These are phyloP conservation scores for Apiotrichum gracile DNA, from an alignment of 1,284 basidiomycete genomes.

Conservation along the genomic window DNA sequence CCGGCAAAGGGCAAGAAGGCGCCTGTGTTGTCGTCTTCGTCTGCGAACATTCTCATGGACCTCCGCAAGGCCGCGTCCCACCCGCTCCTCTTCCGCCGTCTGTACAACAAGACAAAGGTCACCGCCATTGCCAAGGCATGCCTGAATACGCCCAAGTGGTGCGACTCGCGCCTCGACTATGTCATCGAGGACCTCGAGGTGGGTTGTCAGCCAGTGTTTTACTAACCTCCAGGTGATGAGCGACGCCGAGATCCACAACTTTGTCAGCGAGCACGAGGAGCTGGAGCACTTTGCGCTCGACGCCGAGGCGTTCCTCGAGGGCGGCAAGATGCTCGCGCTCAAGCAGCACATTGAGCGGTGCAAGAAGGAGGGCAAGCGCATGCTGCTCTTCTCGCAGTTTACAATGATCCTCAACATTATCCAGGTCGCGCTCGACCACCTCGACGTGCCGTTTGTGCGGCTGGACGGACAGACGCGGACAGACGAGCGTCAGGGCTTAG, in stretches of 20 bases:
- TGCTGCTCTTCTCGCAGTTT: slow-evolving; percentile 95
- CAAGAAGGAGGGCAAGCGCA: slow-evolving; percentile 64
- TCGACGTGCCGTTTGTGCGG: slow-evolving; percentile 73
- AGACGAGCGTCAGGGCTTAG: slow-evolving; percentile 83
- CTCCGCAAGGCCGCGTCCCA: slow-evolving; percentile 92
- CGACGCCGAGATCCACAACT: slow-evolving; percentile 82
- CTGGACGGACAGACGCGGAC: slow-evolving; percentile 93
- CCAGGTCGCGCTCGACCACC: slow-evolving; percentile 72
- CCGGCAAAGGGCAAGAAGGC: slow-evolving; percentile 56
- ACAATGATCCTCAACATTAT: slow-evolving; percentile 93
- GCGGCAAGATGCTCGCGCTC: slow-evolving; percentile 80
- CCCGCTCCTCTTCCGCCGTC: slow-evolving; percentile 85
- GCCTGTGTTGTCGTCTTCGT: slow-evolving; percentile 32
- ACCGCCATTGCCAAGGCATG: slow-evolving; percentile 71
- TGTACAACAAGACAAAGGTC: slow-evolving; percentile 73
- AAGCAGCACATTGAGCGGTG: slow-evolving; percentile 68
- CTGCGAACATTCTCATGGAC: slow-evolving; percentile 88
- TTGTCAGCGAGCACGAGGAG: slow-evolving; percentile 67
- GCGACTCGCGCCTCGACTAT: slow-evolving; percentile 68
- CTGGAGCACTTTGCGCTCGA: slow-evolving; percentile 71
- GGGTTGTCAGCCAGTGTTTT: slow-evolving; percentile 6
- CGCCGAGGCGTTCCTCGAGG: slow-evolving; percentile 72
- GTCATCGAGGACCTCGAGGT: slow-evolving; percentile 82
- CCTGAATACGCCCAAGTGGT: slow-evolving; percentile 80
- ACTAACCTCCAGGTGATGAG: slow-evolving; percentile 67